These are phyloP conservation scores for Pilatotrama ljubarskyi DNA, from an alignment of 768 basidiomycete genomes.

Conservation along the genomic window DNA sequence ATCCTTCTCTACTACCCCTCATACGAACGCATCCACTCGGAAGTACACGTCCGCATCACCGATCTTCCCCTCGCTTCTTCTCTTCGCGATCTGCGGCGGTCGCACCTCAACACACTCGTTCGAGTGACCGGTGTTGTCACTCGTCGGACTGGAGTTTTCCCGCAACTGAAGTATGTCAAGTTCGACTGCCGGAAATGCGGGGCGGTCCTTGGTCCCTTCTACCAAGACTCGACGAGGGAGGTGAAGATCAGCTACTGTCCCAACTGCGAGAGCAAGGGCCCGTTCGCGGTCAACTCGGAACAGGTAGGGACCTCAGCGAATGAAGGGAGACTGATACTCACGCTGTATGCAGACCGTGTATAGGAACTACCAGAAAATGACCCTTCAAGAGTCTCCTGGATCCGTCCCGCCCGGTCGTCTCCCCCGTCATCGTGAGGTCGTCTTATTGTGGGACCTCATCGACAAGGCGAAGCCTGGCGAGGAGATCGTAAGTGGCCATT, in stretches of 20 bases:
- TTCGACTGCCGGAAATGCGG: slow-evolving; percentile 97
- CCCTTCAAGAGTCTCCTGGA: slow-evolving; percentile 95
- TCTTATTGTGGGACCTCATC: slow-evolving; percentile 97
- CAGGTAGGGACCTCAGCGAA: slow-evolving; percentile 54
- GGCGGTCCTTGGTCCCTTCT: slow-evolving; percentile 94
- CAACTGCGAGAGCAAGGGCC: slow-evolving; percentile 92
- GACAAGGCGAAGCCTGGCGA: slow-evolving; percentile 98
- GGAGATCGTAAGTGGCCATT: slow-evolving; percentile 71
- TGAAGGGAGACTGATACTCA: neutral
- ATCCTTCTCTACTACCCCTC: slow-evolving; percentile 95
- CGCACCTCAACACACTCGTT: slow-evolving; percentile 92
- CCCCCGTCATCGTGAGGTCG: slow-evolving; percentile 94
- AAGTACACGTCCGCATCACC: slow-evolving; percentile 95
- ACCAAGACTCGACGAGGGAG: slow-evolving; percentile 94
- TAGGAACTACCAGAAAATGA: slow-evolving; percentile 99
- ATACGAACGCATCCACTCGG: slow-evolving; percentile 96
- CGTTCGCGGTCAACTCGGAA: slow-evolving; percentile 95
- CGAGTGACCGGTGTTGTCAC: slow-evolving; percentile 97
- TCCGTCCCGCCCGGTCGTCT: slow-evolving; percentile 97
- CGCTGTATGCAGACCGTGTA: slow-evolving; percentile 78
- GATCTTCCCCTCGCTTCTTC: slow-evolving; percentile 90
- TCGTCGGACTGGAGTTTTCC: slow-evolving; percentile 92
- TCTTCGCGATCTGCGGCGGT: slow-evolving; percentile 89
- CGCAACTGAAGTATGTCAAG: slow-evolving; percentile 99
- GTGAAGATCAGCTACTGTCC: slow-evolving; percentile 93